Percentiles rank a stretch among this genome's conserved stretches.
These are phyloP conservation scores for Lecanicillium sp. DNA, from an alignment of 2,329 filamentous ascomycete species.

Conservation along the genomic window DNA sequence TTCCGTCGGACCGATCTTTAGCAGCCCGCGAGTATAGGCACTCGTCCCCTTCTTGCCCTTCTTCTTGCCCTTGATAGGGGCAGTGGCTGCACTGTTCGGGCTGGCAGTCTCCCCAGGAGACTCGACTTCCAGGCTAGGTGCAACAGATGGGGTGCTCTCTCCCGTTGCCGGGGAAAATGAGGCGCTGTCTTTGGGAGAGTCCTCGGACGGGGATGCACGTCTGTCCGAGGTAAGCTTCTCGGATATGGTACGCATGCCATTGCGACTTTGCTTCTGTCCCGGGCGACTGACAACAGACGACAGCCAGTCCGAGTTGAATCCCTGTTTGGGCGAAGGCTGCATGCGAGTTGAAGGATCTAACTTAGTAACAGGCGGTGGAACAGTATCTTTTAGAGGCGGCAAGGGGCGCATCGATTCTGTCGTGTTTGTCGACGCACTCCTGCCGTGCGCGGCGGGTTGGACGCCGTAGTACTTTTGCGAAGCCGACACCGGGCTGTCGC, in stretches of 20 bases:
- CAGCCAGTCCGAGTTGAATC: constrained; percentile 52
- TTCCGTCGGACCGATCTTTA: constrained; percentile 74
- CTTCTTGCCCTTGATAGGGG: constrained; percentile 48
- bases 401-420: constrained; percentile 47
- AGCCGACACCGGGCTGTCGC: constrained; percentile 58
- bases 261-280: constrained; percentile 44
- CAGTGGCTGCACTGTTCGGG: constrained; percentile 45
- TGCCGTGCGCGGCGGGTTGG: constrained; percentile 43
- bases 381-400: constrained; percentile 47
- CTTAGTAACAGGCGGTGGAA: constrained; percentile 54
- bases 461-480: constrained; percentile 65
- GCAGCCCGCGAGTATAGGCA: constrained; percentile 81
- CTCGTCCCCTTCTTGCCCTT: constrained; percentile 93
- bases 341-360: constrained; percentile 40
- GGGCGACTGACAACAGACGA: constrained; percentile 45
- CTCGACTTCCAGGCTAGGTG: constrained; percentile 71
- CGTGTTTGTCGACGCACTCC: constrained; percentile 55
- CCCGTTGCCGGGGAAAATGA: constrained; percentile 66
- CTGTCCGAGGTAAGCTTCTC: constrained; percentile 60
- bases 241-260: constrained; percentile 78
- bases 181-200: constrained; percentile 47
- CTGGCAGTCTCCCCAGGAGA: constrained; percentile 54
- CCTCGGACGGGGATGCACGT: constrained; percentile 25
- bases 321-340: constrained; percentile 35
- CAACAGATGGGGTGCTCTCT: constrained; percentile 62